Conservation (phyloP, 2,329 filamentous ascomycete genomes). For the Xylariaceae sp. region DNA sequence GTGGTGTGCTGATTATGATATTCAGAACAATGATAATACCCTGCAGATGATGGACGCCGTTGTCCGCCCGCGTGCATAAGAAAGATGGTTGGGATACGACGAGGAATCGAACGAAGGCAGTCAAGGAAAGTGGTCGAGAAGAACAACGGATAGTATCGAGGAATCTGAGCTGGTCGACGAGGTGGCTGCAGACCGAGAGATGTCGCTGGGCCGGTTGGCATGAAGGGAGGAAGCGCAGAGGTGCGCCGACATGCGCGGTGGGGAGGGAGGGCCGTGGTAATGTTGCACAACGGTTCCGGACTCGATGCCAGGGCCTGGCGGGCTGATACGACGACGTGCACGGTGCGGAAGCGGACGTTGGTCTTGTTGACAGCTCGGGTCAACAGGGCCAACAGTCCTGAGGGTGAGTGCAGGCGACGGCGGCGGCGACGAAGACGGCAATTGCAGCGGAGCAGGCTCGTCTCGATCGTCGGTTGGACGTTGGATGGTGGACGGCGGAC, state of each 20-base stretch:
- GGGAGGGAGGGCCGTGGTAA: slow-evolving; percentile 2
- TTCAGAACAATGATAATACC: too few relatives aligned
- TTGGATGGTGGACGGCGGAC: neutral
- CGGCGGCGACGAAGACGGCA: slow-evolving; percentile 5
- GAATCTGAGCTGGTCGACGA: neutral
- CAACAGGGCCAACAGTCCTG: neutral
- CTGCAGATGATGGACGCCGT: too few relatives aligned
- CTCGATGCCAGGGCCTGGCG: slow-evolving; percentile 11
- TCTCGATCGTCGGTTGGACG: slow-evolving; percentile 1
- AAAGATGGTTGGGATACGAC: neutral
- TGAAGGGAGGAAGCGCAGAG: slow-evolving; percentile 6
- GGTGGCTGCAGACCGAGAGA: neutral
- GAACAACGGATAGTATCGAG: neutral
- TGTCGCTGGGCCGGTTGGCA: slow-evolving; percentile 3
- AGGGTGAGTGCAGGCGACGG: neutral
- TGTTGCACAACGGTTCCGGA: slow-evolving; percentile 12
- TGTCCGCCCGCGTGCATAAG: neutral
- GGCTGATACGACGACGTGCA: neutral
- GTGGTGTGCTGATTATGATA: too few relatives aligned
- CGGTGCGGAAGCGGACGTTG: too few relatives aligned
- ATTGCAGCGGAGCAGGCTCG: too few relatives aligned
- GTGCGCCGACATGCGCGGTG: slow-evolving; percentile 18
- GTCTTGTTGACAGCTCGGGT: neutral
- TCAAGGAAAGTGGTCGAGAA: neutral
- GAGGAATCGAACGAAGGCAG: neutral